Percentiles rank a stretch among this genome's conserved stretches.
phyloP scores from a whole-genome alignment of 768 basidiomycete species.

The Suillus sp. region DNA sequence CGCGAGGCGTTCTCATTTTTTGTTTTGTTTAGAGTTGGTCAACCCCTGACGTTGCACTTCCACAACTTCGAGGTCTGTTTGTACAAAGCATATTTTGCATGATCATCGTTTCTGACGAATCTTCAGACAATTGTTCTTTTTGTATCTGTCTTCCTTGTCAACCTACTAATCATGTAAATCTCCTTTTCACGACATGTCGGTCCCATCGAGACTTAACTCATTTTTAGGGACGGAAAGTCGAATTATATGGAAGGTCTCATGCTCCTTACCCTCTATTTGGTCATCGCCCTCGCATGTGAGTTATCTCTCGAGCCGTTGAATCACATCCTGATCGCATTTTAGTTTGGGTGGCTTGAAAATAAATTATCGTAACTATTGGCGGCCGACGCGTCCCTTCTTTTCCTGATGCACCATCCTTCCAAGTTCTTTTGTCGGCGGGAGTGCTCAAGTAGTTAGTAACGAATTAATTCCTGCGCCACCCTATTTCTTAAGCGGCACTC shows the following conservation, averaged over 20 bases:
- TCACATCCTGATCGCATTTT: neutral
- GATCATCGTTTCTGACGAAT: slow-evolving; percentile 4
- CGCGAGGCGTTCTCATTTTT: slow-evolving; percentile 10
- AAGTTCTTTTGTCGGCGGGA: neutral
- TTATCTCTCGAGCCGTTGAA: neutral
- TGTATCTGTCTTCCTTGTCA: slow-evolving; percentile 85
- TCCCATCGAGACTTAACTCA: slow-evolving; percentile 9
- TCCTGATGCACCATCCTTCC: neutral
- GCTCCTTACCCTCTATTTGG: slow-evolving; percentile 41
- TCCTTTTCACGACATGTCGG: neutral
- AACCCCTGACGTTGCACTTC: slow-evolving; percentile 81
- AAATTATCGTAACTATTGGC: neutral
- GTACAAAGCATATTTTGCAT: neutral
- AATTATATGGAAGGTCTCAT: slow-evolving; percentile 94
- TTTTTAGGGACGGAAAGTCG: slow-evolving; percentile 72
- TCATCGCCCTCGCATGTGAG: slow-evolving; percentile 45
- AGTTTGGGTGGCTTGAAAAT: slow-evolving; percentile 17
- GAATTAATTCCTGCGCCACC: neutral
- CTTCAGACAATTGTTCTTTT: slow-evolving; percentile 78
- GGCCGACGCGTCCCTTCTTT: neutral
- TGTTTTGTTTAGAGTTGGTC: slow-evolving; percentile 49
- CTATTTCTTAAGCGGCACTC: neutral
- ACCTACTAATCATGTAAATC: slow-evolving; percentile 73
- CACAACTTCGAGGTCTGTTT: slow-evolving; percentile 74
- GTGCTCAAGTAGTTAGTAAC: neutral